Conservation (phyloP, 2,329 filamentous ascomycete species). For the Fusarium keratoplasticum region DNA sequence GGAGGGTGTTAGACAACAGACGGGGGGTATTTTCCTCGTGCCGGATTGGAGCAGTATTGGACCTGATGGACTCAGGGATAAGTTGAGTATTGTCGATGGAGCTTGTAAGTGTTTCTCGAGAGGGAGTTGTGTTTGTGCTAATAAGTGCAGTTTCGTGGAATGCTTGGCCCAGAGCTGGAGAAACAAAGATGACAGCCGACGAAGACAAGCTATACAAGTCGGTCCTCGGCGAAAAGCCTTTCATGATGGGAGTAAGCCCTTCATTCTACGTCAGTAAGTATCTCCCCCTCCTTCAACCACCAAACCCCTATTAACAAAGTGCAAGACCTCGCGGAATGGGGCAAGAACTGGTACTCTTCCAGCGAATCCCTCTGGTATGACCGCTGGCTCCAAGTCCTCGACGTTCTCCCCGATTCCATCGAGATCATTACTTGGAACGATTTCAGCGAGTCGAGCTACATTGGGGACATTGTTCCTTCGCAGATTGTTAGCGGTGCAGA, state of each 20-base stretch:
- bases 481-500: constrained; percentile 58
- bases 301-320: not conserved
- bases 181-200: constrained; percentile 48
- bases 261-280: constrained; percentile 67
- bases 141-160: constrained; percentile 51
- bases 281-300: not conserved
- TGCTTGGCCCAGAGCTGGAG: constrained; percentile 51
- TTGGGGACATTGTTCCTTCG: constrained; percentile 57
- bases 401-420: constrained; percentile 59
- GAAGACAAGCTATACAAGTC: constrained; percentile 50
- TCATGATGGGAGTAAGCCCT: constrained; percentile 68
- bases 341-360: constrained; percentile 73
- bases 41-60: constrained; percentile 57
- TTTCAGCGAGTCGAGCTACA: constrained; percentile 67
- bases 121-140: not conserved
- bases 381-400: constrained; percentile 66
- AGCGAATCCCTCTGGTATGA: constrained; percentile 72
- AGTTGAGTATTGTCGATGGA: constrained; percentile 40
- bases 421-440: constrained; percentile 64
- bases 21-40: constrained; percentile 54
- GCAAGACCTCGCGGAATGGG: constrained; percentile 60
- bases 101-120: constrained; percentile 32
- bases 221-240: constrained; percentile 50
- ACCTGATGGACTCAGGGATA: constrained; percentile 32
- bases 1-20: constrained; percentile 52